A percentile compares a stretch with the other conserved stretches of the same genome.
Conservation (phyloP, 2,329 filamentous ascomycete species). For the Diplodia intermedia region DNA sequence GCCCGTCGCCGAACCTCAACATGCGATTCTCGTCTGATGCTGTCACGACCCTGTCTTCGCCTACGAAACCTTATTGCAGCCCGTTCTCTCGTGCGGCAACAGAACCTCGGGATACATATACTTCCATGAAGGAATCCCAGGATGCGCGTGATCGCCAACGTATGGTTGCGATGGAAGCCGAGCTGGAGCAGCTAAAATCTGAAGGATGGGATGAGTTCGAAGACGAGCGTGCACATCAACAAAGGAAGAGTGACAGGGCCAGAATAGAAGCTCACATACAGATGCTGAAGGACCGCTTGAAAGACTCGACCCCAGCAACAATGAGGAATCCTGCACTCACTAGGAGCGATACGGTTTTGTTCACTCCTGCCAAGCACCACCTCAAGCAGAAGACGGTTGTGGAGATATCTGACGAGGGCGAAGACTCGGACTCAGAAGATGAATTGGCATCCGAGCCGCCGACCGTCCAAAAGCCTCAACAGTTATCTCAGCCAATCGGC, state of each 20-base stretch:
- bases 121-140: slow-evolving; percentile 55
- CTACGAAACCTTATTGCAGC: slow-evolving; percentile 41
- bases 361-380: slow-evolving; percentile 40
- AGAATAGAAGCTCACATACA: slow-evolving; percentile 31
- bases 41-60: slow-evolving; percentile 46
- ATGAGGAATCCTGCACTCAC: slow-evolving; percentile 25
- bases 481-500: slow-evolving; percentile 30
- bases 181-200: slow-evolving; percentile 21
- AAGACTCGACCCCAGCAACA: slow-evolving; percentile 37
- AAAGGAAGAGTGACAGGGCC: slow-evolving; percentile 37
- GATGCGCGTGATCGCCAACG: slow-evolving; percentile 44
- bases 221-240: slow-evolving; percentile 39
- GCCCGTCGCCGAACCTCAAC: slow-evolving; percentile 54
- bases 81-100: slow-evolving; percentile 42
- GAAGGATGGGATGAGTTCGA: slow-evolving; percentile 34
- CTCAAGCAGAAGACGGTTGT: slow-evolving; percentile 34
- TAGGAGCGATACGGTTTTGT: slow-evolving; percentile 35
- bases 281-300: not conserved
- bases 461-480: slow-evolving; percentile 34
- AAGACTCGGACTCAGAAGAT: slow-evolving; percentile 40
- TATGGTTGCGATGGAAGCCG: slow-evolving; percentile 32
- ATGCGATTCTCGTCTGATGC: slow-evolving; percentile 48
- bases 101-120: slow-evolving; percentile 53
- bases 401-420: slow-evolving; percentile 36
- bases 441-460: slow-evolving; percentile 39